Evolutionary conservation across 2,329 filamentous ascomycete genomes (phyloP).

Genomic region (Phaeoacremonium minimum): DNA sequence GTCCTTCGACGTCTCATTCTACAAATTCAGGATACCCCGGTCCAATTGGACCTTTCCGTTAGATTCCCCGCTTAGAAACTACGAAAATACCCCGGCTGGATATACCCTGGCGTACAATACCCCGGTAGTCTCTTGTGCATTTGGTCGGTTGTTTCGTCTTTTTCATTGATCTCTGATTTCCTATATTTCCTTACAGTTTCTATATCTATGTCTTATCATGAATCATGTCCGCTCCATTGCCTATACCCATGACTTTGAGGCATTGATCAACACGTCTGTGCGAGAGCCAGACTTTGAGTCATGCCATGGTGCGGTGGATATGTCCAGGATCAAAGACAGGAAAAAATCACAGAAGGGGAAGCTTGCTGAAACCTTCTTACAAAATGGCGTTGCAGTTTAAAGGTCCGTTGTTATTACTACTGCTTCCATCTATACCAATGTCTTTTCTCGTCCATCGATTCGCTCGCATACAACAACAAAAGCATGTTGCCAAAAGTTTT

Average conservation of each 20-base stretch:
- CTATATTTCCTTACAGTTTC: constrained; percentile 8
- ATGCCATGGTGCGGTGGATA: background rate
- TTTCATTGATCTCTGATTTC: constrained; percentile 17
- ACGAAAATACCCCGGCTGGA: constrained; percentile 55
- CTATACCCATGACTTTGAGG: constrained; percentile 1
- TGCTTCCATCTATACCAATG: too few relatives aligned
- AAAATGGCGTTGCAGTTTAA: too few relatives aligned
- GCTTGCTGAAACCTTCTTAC: too few relatives aligned
- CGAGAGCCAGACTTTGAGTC: background rate
- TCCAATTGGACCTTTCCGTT: constrained; percentile 87
- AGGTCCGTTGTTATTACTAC: too few relatives aligned
- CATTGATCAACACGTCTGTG: background rate
- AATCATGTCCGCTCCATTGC: background rate
- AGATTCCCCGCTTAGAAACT: constrained; percentile 46
- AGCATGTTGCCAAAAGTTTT: constrained; percentile 1
- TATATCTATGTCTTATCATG: constrained; percentile 2
- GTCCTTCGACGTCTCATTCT: constrained; percentile 92
- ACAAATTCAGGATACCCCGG: constrained; percentile 93
- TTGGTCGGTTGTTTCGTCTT: constrained; percentile 36
- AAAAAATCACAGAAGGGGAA: background rate
- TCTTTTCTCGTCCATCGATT: too few relatives aligned
- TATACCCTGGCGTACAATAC: constrained; percentile 63
- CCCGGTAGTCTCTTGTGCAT: constrained; percentile 42
- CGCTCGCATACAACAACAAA: too few relatives aligned
- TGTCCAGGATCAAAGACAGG: background rate